Evolutionary conservation across 495 filamentous ascomycete species (phyloP).

Genomic region (Penicillium ucsense): DNA sequence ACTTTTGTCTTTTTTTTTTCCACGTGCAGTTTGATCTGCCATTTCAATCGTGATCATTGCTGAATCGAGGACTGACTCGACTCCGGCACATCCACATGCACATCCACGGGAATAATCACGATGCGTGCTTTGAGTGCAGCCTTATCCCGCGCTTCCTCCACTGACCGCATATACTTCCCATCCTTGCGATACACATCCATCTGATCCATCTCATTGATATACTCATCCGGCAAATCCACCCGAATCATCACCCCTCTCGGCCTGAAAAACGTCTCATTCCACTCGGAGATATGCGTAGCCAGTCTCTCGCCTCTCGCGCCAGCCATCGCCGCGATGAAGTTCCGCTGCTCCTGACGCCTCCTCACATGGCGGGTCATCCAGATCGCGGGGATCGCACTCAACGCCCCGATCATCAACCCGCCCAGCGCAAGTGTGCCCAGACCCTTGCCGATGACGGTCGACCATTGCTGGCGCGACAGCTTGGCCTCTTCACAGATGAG

Average conservation of each 20-base stretch:
- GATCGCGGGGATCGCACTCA: conserved; percentile 23
- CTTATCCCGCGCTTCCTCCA: conserved; percentile 6
- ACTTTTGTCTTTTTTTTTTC: too few species aligned
- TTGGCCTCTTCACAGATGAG: conserved; percentile 22
- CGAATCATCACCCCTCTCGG: conserved; percentile 26
- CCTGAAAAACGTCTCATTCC: conserved; percentile 27
- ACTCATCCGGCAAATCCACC: conserved; percentile 27
- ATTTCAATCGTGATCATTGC: too few species aligned
- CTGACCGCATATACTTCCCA: not conserved
- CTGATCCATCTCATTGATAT: conserved; percentile 13
- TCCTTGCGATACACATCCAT: conserved; percentile 15
- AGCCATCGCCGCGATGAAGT: conserved; percentile 16
- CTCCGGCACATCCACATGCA: conserved; percentile 7
- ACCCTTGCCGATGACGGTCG: conserved; percentile 22
- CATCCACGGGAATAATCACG: conserved; percentile 25
- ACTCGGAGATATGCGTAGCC: conserved; percentile 15
- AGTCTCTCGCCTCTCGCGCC: conserved; percentile 6
- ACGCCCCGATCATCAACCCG: conserved; percentile 24
- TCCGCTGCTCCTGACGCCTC: conserved; percentile 18
- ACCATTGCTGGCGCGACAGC: conserved; percentile 26
- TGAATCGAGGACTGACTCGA: not conserved
- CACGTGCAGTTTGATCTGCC: too few species aligned
- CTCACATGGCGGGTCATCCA: conserved; percentile 12
- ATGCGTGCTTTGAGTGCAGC: conserved; percentile 20
- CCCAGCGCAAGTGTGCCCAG: conserved; percentile 24